A percentile compares a stretch with the other conserved stretches of the same genome.
phyloP scores from a whole-genome alignment of 2,329 filamentous ascomycete genomes.

The Claviceps maximensis region DNA sequence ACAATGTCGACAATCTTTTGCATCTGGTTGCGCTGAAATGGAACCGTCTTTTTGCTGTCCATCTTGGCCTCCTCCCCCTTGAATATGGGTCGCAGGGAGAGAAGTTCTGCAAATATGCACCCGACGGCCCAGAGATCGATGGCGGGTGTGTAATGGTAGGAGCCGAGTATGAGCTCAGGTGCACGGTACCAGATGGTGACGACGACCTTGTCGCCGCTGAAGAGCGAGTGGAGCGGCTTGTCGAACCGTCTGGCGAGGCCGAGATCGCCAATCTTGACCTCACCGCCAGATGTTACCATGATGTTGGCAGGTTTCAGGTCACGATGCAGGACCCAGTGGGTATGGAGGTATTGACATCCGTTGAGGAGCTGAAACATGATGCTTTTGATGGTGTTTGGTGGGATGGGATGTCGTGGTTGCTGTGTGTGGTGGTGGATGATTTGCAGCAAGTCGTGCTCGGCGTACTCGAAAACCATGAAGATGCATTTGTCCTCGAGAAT shows the following conservation, averaged over 20 bases:
- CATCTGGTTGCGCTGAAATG: conserved; percentile 97
- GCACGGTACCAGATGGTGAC: conserved; percentile 99
- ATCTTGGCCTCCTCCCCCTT: conserved; percentile 99
- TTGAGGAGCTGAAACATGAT: conserved; percentile 95
- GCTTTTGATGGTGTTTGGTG: conserved; percentile 76
- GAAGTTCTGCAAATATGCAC: conserved; percentile 90
- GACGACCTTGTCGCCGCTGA: conserved; percentile 91
- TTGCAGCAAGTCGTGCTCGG: conserved; percentile 91
- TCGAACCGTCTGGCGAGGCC: conserved; percentile 86
- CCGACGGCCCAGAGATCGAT: conserved; percentile 97
- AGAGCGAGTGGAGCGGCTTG: conserved; percentile 84
- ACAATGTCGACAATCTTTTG: conserved; percentile 97
- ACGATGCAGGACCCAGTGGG: conserved; percentile 93
- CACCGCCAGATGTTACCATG: conserved; percentile 83
- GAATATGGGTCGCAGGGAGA: conserved; percentile 86
- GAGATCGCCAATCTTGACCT: conserved; percentile 89
- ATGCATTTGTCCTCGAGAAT: conserved; percentile 98
- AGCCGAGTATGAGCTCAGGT: conserved; percentile 82
- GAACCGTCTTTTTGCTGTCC: conserved; percentile 94
- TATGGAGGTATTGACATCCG: conserved; percentile 86
- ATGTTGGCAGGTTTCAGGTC: conserved; percentile 98
- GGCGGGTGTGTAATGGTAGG: conserved; percentile 90
- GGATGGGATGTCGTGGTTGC: conserved; percentile 75
- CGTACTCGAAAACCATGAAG: conserved; percentile 98
- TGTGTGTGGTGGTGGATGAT: conserved; percentile 98